Evolutionary conservation across 345 rosid species (phyloP).

Genomic region (Arabidopsis arenosa): DNA sequence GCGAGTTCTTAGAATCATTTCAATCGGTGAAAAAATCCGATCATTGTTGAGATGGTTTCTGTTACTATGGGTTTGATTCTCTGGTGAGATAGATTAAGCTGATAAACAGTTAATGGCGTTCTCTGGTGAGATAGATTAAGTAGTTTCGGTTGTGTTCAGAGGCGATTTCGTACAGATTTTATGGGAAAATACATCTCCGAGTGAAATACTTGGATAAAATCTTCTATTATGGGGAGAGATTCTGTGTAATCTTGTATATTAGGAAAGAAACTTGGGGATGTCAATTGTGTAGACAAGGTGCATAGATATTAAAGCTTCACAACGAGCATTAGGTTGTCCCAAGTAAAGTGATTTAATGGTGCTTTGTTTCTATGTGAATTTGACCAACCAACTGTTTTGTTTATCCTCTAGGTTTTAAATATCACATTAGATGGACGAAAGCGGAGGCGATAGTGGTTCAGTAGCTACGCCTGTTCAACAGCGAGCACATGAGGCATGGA

Average conservation of each 20-base stretch:
- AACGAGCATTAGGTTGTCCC: background rate
- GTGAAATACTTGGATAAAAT: background rate
- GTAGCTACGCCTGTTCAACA: constrained; percentile 67
- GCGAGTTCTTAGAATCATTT: background rate
- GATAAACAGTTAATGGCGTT: constrained; percentile 6
- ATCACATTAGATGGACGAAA: constrained; percentile 68
- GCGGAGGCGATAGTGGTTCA: constrained; percentile 65
- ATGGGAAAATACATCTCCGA: background rate
- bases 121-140: background rate
- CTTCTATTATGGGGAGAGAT: background rate
- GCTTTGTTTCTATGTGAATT: constrained; percentile 4
- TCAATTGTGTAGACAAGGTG: background rate
- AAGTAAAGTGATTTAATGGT: background rate
- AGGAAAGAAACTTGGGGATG: background rate
- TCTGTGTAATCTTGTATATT: background rate
- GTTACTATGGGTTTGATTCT: constrained; percentile 17
- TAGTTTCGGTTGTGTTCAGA: background rate
- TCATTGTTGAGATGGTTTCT: background rate
- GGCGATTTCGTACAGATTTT: constrained; percentile 2
- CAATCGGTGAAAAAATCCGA: background rate
- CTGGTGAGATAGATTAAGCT: constrained; percentile 4
- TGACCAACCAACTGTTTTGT: constrained; percentile 29
- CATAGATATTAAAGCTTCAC: background rate
- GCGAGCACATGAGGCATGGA: constrained; percentile 76
- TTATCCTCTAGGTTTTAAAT: constrained; percentile 44